phyloP scores from a whole-genome alignment of 768 basidiomycete genomes.

The Royoungia palumana region DNA sequence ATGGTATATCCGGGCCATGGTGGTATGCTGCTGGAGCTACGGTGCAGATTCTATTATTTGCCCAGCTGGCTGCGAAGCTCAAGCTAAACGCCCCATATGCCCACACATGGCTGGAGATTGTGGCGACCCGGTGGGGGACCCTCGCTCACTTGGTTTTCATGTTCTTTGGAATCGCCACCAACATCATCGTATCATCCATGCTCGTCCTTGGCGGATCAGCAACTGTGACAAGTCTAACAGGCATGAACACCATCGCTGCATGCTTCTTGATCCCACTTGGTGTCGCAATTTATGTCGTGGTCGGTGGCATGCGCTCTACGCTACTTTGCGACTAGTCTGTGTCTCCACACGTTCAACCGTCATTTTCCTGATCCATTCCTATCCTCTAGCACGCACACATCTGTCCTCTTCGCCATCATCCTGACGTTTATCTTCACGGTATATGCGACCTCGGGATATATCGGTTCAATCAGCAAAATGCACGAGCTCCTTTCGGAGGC shows the following conservation, averaged over 20 bases:
- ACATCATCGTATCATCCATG: conserved; percentile 90
- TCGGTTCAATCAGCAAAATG: conserved; percentile 78
- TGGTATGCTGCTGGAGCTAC: conserved; percentile 92
- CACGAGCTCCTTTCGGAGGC: conserved; percentile 70
- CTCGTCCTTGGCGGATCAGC: conserved; percentile 78
- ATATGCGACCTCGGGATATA: conserved; percentile 74
- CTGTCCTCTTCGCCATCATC: conserved; percentile 84
- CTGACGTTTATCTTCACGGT: conserved; percentile 74
- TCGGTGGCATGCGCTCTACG: conserved; percentile 84
- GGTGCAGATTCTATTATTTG: conserved; percentile 88
- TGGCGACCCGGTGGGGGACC: conserved; percentile 76
- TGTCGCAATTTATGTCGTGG: conserved; percentile 84
- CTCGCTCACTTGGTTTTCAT: conserved; percentile 81
- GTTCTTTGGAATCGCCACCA: conserved; percentile 90
- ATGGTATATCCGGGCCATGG: conserved; percentile 83
- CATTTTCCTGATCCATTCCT: background rate
- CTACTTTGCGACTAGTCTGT: conserved; percentile 82
- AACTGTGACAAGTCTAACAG: conserved; percentile 83
- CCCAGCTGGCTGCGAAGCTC: conserved; percentile 85
- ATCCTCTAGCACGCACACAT: conserved; percentile 69
- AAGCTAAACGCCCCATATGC: conserved; percentile 89
- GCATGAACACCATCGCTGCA: conserved; percentile 86
- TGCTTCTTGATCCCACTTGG: conserved; percentile 89
- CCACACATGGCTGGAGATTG: conserved; percentile 87
- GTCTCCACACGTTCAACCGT: background rate